These are phyloP conservation scores for Hypoxylon sp. DNA, from an alignment of 2,329 filamentous ascomycete genomes.

Conservation along the genomic window DNA sequence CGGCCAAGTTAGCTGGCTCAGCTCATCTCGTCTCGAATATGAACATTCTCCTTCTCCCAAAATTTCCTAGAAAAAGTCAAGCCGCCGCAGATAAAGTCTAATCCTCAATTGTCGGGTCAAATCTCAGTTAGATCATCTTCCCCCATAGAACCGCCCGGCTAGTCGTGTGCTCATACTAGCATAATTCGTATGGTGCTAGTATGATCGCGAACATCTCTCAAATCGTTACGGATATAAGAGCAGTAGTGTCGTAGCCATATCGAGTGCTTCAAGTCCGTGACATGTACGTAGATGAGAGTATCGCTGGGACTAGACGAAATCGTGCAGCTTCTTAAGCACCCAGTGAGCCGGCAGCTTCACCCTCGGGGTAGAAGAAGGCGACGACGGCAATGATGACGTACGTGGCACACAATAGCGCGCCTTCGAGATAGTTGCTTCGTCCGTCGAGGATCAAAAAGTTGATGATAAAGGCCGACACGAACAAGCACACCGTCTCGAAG, in stretches of 20 bases:
- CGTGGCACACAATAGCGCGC: slow-evolving; percentile 70
- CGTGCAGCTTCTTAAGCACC: slow-evolving; percentile 33
- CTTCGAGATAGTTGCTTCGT: slow-evolving; percentile 86
- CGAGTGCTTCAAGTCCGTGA: background rate
- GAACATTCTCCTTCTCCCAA: too few species aligned
- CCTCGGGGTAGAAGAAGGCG: slow-evolving; percentile 71
- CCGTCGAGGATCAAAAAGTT: slow-evolving; percentile 89
- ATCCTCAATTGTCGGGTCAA: background rate
- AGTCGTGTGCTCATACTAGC: background rate
- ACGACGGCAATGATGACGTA: slow-evolving; percentile 74
- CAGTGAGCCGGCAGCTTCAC: slow-evolving; percentile 53
- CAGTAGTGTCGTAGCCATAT: background rate
- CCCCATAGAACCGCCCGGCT: background rate
- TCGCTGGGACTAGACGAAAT: background rate
- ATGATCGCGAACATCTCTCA: background rate
- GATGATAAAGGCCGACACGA: slow-evolving; percentile 84
- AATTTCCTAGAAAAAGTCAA: background rate
- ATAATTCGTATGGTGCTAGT: background rate
- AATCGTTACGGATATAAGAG: background rate
- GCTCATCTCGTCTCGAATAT: too few species aligned
- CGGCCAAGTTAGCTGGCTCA: slow-evolving; percentile 33
- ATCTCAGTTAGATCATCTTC: background rate
- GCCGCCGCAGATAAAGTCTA: background rate
- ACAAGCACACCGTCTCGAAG: slow-evolving; percentile 88
- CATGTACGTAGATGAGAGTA: background rate